phyloP scores from a whole-genome alignment of 331 rosid genomes.

The Phaseolus coccineus region DNA sequence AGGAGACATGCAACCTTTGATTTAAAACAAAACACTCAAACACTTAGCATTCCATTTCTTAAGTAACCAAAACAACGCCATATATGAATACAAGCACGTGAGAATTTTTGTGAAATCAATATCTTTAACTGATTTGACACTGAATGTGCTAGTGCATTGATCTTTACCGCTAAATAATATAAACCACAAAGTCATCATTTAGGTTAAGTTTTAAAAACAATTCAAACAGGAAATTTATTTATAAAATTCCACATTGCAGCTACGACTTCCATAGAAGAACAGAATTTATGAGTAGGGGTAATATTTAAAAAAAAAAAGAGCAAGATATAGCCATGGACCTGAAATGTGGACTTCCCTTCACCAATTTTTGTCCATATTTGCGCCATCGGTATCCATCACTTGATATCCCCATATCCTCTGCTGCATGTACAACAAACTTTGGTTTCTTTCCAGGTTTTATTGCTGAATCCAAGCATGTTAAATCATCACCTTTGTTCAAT shows the following conservation, averaged over 20 bases:
- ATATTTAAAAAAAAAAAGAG: not conserved
- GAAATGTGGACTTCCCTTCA: slow-evolving; percentile 85
- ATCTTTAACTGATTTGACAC: slow-evolving; percentile 10
- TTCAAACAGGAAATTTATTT: slow-evolving; percentile 11
- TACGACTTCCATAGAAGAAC: not conserved
- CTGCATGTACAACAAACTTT: slow-evolving; percentile 80
- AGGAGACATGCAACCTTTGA: not conserved
- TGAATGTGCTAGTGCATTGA: not conserved
- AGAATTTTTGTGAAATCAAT: not conserved
- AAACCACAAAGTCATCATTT: not conserved
- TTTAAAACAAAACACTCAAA: slow-evolving; percentile 1
- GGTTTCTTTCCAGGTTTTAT: slow-evolving; percentile 73
- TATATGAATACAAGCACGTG: not conserved
- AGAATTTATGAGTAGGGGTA: not conserved
- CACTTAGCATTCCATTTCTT: not conserved
- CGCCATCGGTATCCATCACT: slow-evolving; percentile 95
- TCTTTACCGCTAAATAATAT: not conserved
- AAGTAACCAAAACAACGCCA: not conserved
- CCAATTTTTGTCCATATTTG: slow-evolving; percentile 94
- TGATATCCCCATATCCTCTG: slow-evolving; percentile 75
- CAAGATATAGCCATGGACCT: slow-evolving; percentile 58
- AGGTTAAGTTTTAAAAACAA: not conserved
- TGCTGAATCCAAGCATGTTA: slow-evolving; percentile 53
- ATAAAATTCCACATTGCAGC: slow-evolving; percentile 2
- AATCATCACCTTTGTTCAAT: slow-evolving; percentile 63